Conservation (phyloP, 352 stramenopile genomes). For the Phytophthora capsici region DNA sequence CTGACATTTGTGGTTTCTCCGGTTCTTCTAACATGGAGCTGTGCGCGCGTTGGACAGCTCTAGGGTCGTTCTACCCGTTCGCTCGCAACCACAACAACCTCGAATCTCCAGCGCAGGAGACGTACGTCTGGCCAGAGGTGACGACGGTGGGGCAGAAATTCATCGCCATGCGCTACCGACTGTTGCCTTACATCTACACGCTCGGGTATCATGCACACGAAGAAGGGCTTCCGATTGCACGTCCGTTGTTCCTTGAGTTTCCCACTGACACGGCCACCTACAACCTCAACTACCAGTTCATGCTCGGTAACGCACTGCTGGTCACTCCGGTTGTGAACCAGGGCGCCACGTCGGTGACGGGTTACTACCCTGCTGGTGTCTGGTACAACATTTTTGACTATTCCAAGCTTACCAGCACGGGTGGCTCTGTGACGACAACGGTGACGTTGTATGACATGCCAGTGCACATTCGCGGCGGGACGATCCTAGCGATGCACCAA, state of each 20-base stretch:
- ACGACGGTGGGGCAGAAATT: conserved; percentile 58
- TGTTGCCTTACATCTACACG: conserved; percentile 85
- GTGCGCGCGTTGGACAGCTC: conserved; percentile 78
- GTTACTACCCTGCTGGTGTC: conserved; percentile 48
- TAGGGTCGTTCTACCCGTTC: conserved; percentile 84
- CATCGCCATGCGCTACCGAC: conserved; percentile 73
- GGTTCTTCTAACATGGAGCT: conserved; percentile 68
- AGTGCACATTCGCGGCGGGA: conserved; percentile 58
- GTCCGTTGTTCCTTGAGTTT: conserved; percentile 74
- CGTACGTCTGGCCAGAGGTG: conserved; percentile 68
- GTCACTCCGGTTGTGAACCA: conserved; percentile 67
- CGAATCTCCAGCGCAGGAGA: conserved; percentile 59
- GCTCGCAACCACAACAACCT: conserved; percentile 84
- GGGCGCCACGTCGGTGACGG: conserved; percentile 47
- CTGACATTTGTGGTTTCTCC: conserved; percentile 80
- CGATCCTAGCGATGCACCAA: conserved; percentile 58
- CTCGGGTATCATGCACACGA: conserved; percentile 65
- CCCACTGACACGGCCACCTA: conserved; percentile 46
- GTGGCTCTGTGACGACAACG: conserved; percentile 30
- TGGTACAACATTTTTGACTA: conserved; percentile 75
- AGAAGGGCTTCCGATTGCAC: conserved; percentile 53
- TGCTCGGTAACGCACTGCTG: conserved; percentile 52
- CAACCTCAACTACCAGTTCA: conserved; percentile 61
- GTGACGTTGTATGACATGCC: conserved; percentile 69
- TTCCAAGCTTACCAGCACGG: conserved; percentile 36